Conservation (phyloP, 306 rosid genomes). For the Pyrus betulifolia region DNA sequence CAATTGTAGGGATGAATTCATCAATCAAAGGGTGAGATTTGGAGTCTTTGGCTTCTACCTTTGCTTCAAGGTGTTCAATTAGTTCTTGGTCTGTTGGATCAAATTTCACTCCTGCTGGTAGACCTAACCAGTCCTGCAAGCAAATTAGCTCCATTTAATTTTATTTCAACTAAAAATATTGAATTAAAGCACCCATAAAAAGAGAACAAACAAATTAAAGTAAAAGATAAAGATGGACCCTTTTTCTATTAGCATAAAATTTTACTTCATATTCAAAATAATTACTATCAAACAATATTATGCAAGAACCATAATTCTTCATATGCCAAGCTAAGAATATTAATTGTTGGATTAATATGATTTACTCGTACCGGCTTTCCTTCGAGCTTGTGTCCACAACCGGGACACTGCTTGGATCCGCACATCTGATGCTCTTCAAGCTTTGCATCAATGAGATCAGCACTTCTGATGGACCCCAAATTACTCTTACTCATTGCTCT, state of each 20-base stretch:
- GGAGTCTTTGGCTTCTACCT: conserved; percentile 69
- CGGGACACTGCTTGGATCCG: conserved; percentile 96
- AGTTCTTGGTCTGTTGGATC: conserved; percentile 99
- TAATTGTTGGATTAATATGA: not conserved
- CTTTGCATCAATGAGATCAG: conserved; percentile 92
- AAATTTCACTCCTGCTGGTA: conserved; percentile 98
- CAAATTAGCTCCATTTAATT: not conserved
- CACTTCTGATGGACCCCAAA: conserved; percentile 50
- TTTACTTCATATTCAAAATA: not conserved
- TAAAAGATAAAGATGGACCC: conserved; percentile 17
- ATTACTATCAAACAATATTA: not conserved
- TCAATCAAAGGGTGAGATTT: conserved; percentile 97
- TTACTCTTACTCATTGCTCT: conserved; percentile 42
- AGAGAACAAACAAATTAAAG: conserved; percentile 12
- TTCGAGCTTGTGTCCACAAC: conserved; percentile 91
- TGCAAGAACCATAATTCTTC: not conserved
- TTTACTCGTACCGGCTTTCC: conserved; percentile 59
- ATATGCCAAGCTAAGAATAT: not conserved
- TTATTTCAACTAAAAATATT: not conserved
- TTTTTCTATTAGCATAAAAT: not conserved
- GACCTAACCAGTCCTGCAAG: conserved; percentile 89
- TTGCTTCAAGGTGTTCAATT: conserved; percentile 95
- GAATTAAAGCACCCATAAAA: not conserved
- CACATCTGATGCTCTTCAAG: conserved; percentile 93
- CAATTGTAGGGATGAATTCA: conserved; percentile 93